These are phyloP conservation scores for Coleophoma crateriformis DNA, from an alignment of 2,329 filamentous ascomycete species.

Conservation along the genomic window DNA sequence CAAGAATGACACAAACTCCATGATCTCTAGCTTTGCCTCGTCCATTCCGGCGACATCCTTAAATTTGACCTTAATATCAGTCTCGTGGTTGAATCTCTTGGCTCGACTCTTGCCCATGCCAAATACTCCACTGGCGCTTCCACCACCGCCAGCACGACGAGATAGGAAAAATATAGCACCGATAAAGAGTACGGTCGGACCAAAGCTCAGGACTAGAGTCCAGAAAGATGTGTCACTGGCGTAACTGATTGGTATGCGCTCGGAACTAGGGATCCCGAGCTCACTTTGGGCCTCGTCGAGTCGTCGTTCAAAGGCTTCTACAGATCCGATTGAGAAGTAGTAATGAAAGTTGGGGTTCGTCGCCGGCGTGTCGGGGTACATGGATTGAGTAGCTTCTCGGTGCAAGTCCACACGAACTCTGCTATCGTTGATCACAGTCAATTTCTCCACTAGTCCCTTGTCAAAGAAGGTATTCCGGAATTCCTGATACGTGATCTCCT, in stretches of 20 bases:
- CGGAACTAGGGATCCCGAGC: conserved; percentile 76
- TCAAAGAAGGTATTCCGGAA: conserved; percentile 90
- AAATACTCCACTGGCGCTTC: conserved; percentile 75
- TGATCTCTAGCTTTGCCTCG: conserved; percentile 96
- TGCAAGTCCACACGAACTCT: conserved; percentile 78
- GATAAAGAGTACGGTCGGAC: conserved; percentile 80
- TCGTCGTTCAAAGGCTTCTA: conserved; percentile 86
- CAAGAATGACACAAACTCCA: conserved; percentile 98
- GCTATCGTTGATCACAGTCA: conserved; percentile 73
- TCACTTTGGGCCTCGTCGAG: conserved; percentile 85
- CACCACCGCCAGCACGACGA: conserved; percentile 65
- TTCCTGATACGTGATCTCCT: conserved; percentile 97
- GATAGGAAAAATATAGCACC: conserved; percentile 77
- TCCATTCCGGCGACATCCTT: conserved; percentile 96
- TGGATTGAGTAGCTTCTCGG: conserved; percentile 62
- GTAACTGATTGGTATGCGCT: conserved; percentile 91
- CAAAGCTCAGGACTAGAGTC: conserved; percentile 70
- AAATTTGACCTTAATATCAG: conserved; percentile 94
- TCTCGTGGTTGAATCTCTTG: conserved; percentile 97
- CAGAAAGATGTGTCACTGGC: conserved; percentile 67
- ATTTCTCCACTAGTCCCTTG: conserved; percentile 91
- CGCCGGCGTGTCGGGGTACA: conserved; percentile 73
- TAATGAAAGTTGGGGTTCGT: conserved; percentile 69
- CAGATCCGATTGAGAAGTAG: conserved; percentile 92
- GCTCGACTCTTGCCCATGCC: conserved; percentile 94